These are phyloP conservation scores for Metschnikowia picachoensis DNA, from an alignment of 805 yeast species.

Conservation along the genomic window DNA sequence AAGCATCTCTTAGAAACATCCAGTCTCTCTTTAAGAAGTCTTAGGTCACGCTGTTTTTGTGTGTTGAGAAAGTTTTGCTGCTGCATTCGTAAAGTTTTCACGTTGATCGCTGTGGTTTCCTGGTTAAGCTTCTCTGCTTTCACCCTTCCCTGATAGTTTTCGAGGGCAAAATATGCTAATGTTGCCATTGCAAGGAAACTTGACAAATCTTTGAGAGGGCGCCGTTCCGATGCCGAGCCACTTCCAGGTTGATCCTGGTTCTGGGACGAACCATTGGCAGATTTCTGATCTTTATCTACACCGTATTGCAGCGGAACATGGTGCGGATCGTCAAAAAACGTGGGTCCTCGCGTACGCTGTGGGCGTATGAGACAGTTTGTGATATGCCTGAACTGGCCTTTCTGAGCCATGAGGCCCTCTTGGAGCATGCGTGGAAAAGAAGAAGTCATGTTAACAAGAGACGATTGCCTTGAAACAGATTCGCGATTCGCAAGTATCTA, in stretches of 20 bases:
- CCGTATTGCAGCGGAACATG: constrained; percentile 10
- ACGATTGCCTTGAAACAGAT: not conserved
- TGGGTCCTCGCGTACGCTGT: constrained; percentile 7
- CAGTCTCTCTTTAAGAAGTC: constrained; percentile 49
- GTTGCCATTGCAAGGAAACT: constrained; percentile 41
- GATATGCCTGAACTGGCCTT: not conserved
- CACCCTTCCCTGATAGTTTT: constrained; percentile 43
- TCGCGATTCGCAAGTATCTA: not conserved
- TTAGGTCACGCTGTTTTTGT: constrained; percentile 49
- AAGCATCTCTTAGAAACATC: constrained; percentile 44
- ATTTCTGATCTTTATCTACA: not conserved
- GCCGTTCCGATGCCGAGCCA: constrained; percentile 1
- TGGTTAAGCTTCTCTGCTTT: constrained; percentile 32
- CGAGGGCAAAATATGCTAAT: constrained; percentile 48
- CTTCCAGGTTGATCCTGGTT: not conserved
- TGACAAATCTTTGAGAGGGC: constrained; percentile 31
- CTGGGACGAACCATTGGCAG: not conserved
- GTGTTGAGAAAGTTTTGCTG: constrained; percentile 49
- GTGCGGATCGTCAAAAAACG: constrained; percentile 11
- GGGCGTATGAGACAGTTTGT: not conserved
- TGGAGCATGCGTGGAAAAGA: not conserved
- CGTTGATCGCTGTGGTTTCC: constrained; percentile 36
- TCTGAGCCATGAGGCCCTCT: not conserved
- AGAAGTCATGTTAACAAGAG: not conserved
- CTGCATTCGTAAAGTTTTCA: constrained; percentile 37